A percentile compares a stretch with the other conserved stretches of the same genome.
Evolutionary conservation across 1,284 basidiomycete genomes (phyloP).

Genomic region (Irpex rosettiformis): DNA sequence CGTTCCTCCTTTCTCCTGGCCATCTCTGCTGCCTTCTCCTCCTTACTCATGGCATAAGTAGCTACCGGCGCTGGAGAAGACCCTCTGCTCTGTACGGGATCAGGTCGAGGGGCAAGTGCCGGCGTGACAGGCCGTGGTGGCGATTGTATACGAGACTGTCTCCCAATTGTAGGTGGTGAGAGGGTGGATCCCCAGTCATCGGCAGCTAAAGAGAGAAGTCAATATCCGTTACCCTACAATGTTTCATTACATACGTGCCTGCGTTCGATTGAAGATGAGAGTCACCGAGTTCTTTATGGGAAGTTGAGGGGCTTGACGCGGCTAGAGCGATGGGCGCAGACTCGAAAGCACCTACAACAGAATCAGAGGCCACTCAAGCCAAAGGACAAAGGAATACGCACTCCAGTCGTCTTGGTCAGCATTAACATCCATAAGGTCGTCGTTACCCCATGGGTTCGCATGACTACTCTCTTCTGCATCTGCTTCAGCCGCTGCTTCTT

Average conservation of each 20-base stretch:
- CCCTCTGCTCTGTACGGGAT: constrained; percentile 16
- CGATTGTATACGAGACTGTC: constrained; percentile 10
- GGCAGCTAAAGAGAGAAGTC: background rate
- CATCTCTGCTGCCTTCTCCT: constrained; percentile 89
- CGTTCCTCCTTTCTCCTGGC: constrained; percentile 84
- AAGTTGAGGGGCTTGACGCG: background rate
- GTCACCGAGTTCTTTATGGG: background rate
- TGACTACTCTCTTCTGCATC: constrained; percentile 42
- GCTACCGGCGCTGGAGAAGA: constrained; percentile 19
- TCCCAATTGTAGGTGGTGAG: constrained; percentile 3
- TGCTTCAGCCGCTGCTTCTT: constrained; percentile 49
- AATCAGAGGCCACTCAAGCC: background rate
- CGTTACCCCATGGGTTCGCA: constrained; percentile 63
- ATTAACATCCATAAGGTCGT: constrained; percentile 87
- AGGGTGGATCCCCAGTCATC: constrained; percentile 12
- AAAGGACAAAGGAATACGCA: constrained; percentile 32
- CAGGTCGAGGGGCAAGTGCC: constrained; percentile 20
- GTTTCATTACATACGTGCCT: background rate
- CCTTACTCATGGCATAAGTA: constrained; percentile 58
- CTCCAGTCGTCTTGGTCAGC: constrained; percentile 93
- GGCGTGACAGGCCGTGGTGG: constrained; percentile 22
- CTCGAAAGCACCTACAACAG: constrained; percentile 73
- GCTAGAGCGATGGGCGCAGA: constrained; percentile 42
- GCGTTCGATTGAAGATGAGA: background rate
- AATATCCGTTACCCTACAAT: background rate